Evolutionary conservation across 768 basidiomycete genomes (phyloP).

Genomic region (Lentinula sp.): DNA sequence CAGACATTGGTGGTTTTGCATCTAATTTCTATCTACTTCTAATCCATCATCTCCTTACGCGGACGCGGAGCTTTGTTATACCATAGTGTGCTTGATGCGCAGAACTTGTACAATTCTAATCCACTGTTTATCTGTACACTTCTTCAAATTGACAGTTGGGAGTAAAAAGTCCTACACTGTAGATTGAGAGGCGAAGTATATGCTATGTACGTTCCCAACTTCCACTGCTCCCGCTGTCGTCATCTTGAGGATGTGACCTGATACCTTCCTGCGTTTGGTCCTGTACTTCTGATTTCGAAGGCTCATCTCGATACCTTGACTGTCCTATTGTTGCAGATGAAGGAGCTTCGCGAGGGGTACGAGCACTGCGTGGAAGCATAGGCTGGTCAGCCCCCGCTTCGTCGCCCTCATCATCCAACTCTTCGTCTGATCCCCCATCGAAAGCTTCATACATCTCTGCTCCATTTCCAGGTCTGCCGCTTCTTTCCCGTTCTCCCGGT

Average conservation of each 20-base stretch:
- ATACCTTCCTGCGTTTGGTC: background rate
- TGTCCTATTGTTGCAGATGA: background rate
- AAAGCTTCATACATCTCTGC: slow-evolving; percentile 95
- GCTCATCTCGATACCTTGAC: background rate
- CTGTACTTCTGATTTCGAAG: background rate
- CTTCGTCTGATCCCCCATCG: slow-evolving; percentile 69
- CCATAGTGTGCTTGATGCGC: background rate
- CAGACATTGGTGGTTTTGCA: background rate
- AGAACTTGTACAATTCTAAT: background rate
- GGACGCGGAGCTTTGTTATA: background rate
- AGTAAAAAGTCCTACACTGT: background rate
- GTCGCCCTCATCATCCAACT: slow-evolving; percentile 39
- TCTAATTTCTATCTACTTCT: background rate
- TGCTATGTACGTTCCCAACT: slow-evolving; percentile 5
- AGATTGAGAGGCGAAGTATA: background rate
- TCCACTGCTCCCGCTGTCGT: slow-evolving; percentile 4
- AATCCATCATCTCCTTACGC: background rate
- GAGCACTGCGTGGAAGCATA: slow-evolving; percentile 39
- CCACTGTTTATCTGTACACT: too few species aligned
- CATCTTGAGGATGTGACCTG: background rate
- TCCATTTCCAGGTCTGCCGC: slow-evolving; percentile 21
- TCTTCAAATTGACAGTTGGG: background rate
- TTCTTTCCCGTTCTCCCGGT: background rate
- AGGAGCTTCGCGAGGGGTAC: slow-evolving; percentile 10
- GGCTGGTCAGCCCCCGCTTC: slow-evolving; percentile 60